Evolutionary conservation across 2,329 filamentous ascomycete genomes (phyloP).

Genomic region (Cryoendolithus antarcticus): DNA sequence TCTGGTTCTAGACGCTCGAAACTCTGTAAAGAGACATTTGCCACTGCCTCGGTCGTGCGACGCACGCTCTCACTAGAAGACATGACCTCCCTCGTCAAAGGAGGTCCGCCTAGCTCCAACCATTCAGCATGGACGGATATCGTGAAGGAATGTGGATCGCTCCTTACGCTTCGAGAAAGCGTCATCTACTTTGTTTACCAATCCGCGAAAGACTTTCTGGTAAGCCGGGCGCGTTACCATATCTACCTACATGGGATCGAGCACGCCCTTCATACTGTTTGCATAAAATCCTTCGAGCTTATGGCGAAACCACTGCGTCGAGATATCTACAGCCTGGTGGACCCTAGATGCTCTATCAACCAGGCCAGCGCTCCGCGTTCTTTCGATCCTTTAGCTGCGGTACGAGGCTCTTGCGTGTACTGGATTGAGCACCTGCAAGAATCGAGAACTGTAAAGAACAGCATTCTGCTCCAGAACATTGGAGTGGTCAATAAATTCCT

Average conservation of each 20-base stretch:
- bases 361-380: background rate
- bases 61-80: conserved; percentile 16
- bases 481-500: conserved; percentile 1
- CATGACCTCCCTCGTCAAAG: conserved; percentile 1
- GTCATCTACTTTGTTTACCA: conserved; percentile 30
- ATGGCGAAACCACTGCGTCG: conserved; percentile 1
- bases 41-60: conserved; percentile 16
- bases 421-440: conserved; percentile 4
- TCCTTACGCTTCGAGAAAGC: conserved; percentile 24
- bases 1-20: conserved; percentile 15
- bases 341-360: conserved; percentile 1
- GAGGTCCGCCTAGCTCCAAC: background rate
- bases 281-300: conserved; percentile 23
- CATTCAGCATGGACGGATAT: conserved; percentile 11
- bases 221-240: conserved; percentile 1
- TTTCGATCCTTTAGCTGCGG: conserved; percentile 2
- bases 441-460: conserved; percentile 1
- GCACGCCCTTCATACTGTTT: conserved; percentile 21
- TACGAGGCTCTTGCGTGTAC: conserved; percentile 2
- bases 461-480: background rate
- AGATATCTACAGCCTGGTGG: conserved; percentile 2
- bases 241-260: conserved; percentile 21
- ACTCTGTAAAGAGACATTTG: conserved; percentile 25
- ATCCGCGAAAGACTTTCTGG: conserved; percentile 33
- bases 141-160: conserved; percentile 28